Evolutionary conservation across 495 filamentous ascomycete species (phyloP).

Genomic region (Gamarada debralockiae): DNA sequence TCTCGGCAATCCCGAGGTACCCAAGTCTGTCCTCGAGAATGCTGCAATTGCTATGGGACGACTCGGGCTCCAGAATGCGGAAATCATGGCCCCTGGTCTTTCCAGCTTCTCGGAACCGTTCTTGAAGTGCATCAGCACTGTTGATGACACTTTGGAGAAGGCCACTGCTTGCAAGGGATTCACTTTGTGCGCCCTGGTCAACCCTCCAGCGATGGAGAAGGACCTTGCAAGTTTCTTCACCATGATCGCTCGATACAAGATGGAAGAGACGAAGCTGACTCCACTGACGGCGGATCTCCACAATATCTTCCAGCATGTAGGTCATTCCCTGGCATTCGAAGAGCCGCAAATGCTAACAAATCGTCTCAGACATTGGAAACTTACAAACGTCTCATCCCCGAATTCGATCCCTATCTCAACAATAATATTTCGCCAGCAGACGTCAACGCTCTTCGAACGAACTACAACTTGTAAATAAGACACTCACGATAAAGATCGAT

Average conservation of each 20-base stretch:
- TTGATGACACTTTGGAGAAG: constrained; percentile 91
- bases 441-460: constrained; percentile 47
- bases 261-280: constrained; percentile 10
- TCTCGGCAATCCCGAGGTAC: constrained; percentile 75
- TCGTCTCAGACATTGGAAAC: constrained; percentile 63
- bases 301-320: constrained; percentile 44
- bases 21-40: constrained; percentile 91
- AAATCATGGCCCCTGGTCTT: constrained; percentile 77
- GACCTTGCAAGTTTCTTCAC: constrained; percentile 79
- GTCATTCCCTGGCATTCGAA: constrained; percentile 11
- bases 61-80: constrained; percentile 77
- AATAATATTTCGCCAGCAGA: constrained; percentile 56
- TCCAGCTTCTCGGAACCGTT: constrained; percentile 76
- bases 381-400: constrained; percentile 81
- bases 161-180: constrained; percentile 90
- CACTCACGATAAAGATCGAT: no score
- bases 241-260: constrained; percentile 66
- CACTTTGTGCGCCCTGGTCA: constrained; percentile 74
- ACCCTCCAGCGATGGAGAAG: constrained; percentile 89
- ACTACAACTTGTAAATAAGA: constrained; percentile 38
- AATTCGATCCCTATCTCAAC: constrained; percentile 75
- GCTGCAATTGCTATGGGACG: constrained; percentile 90
- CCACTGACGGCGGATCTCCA: constrained; percentile 32
- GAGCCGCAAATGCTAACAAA: constrained; percentile 11
- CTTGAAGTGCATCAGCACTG: constrained; percentile 73